A percentile compares a stretch with the other conserved stretches of the same genome.
These are phyloP conservation scores for Dactylellina sp. DNA, from an alignment of 2,329 filamentous ascomycete species.

Conservation along the genomic window DNA sequence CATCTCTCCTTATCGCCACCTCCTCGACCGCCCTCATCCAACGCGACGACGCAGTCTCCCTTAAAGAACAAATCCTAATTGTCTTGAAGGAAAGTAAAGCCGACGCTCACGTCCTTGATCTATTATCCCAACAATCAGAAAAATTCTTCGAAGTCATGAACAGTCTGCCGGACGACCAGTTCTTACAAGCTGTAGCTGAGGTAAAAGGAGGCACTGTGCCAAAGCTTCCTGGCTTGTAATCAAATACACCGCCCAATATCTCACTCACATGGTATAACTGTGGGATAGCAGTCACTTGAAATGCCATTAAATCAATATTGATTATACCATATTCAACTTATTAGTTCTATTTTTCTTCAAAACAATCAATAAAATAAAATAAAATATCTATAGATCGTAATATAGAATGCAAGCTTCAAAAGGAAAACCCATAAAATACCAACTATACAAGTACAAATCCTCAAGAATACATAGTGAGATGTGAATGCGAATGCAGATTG, in stretches of 20 bases:
- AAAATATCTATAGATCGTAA: too few relatives aligned
- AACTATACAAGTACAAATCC: background rate
- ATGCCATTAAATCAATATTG: too few relatives aligned
- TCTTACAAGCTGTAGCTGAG: background rate
- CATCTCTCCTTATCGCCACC: background rate
- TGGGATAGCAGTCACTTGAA: too few relatives aligned
- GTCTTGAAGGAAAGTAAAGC: background rate
- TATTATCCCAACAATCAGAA: background rate
- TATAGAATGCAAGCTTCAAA: too few relatives aligned
- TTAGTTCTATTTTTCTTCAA: too few relatives aligned
- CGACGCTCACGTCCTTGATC: background rate
- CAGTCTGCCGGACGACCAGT: background rate
- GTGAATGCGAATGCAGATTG: too few relatives aligned
- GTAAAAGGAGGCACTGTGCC: background rate
- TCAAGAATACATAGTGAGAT: background rate
- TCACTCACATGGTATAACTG: too few relatives aligned
- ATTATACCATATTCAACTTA: too few relatives aligned
- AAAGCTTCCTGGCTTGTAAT: background rate
- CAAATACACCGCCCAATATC: background rate
- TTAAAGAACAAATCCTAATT: background rate
- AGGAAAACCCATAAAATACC: too few relatives aligned
- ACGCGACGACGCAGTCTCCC: background rate
- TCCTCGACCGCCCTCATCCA: background rate
- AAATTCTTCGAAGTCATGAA: slow-evolving; percentile 5
- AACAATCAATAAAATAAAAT: background rate